phyloP scores from a whole-genome alignment of 129 eudicot genomes.

The Tagetes patula region DNA sequence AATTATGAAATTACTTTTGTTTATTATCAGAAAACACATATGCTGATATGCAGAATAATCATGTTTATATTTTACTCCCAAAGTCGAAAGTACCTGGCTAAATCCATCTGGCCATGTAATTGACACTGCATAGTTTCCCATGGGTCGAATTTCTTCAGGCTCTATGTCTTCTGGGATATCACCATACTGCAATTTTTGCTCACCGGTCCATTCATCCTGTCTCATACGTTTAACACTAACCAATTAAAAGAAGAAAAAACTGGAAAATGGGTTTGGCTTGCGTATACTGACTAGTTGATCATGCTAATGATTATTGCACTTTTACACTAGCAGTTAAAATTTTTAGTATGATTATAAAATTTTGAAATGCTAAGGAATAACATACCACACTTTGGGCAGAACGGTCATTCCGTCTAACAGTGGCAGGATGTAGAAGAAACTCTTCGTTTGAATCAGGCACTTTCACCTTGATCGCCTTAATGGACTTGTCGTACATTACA shows the following conservation, averaged over 20 bases:
- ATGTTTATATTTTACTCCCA: neutral
- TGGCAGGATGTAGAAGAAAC: constrained; percentile 90
- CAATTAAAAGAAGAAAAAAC: constrained; percentile 4
- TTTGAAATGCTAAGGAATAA: neutral
- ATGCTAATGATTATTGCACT: neutral
- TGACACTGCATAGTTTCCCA: constrained; percentile 98
- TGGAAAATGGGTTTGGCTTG: neutral
- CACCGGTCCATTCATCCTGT: constrained; percentile 97
- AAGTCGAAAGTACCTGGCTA: constrained; percentile 57
- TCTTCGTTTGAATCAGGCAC: constrained; percentile 95
- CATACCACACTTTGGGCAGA: constrained; percentile 99
- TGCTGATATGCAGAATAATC: neutral
- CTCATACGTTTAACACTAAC: constrained; percentile 5
- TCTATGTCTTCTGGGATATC: constrained; percentile 93
- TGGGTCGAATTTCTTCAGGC: constrained; percentile 92
- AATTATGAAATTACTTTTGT: neutral
- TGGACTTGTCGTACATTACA: constrained; percentile 76
- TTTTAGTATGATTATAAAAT: neutral
- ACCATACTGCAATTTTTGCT: constrained; percentile 73
- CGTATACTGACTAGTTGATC: neutral
- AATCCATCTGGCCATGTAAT: constrained; percentile 99
- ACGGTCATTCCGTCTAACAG: constrained; percentile 94
- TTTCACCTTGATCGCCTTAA: constrained; percentile 93
- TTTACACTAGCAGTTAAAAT: neutral
- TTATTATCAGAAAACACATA: neutral